Conservation (phyloP, 2,329 filamentous ascomycete species). For the Davidsoniella neocaledoniae region DNA sequence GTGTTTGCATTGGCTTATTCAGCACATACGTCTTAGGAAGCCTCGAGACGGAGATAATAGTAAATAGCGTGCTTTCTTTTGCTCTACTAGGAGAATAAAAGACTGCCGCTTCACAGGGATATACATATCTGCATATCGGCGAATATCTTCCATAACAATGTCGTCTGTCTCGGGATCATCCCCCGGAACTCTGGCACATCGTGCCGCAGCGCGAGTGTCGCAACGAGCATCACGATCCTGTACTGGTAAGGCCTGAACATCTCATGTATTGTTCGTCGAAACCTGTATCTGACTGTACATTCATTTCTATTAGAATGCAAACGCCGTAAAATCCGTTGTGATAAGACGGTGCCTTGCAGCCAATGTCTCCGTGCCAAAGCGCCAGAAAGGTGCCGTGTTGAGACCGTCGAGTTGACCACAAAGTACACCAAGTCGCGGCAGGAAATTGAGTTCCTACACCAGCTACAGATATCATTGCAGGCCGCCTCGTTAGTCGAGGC, state of each 20-base stretch:
- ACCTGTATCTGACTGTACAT: neutral
- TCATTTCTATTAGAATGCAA: slow-evolving; percentile 7
- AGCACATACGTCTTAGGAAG: no score
- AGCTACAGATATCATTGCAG: slow-evolving; percentile 4
- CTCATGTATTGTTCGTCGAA: no score
- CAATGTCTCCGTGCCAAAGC: slow-evolving; percentile 11
- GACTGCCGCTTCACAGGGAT: no score
- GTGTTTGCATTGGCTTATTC: no score
- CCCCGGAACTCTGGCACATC: neutral
- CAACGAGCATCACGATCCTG: slow-evolving; percentile 11
- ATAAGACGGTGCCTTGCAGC: slow-evolving; percentile 11
- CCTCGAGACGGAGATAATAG: no score
- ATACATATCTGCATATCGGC: no score
- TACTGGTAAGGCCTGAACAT: slow-evolving; percentile 4
- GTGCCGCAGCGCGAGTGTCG: slow-evolving; percentile 5
- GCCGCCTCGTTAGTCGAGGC: slow-evolving; percentile 6
- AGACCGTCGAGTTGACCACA: slow-evolving; percentile 12
- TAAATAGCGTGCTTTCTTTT: no score
- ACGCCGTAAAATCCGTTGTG: slow-evolving; percentile 11
- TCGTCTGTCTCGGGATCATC: slow-evolving; percentile 4
- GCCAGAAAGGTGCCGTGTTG: slow-evolving; percentile 8
- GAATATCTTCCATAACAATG: neutral
- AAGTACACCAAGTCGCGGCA: slow-evolving; percentile 13
- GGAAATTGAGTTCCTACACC: slow-evolving; percentile 11
- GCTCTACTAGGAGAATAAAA: no score